Percentiles rank a stretch among this genome's conserved stretches.
These are phyloP conservation scores for Mycena vitilis DNA, from an alignment of 768 basidiomycete genomes.

Conservation along the genomic window DNA sequence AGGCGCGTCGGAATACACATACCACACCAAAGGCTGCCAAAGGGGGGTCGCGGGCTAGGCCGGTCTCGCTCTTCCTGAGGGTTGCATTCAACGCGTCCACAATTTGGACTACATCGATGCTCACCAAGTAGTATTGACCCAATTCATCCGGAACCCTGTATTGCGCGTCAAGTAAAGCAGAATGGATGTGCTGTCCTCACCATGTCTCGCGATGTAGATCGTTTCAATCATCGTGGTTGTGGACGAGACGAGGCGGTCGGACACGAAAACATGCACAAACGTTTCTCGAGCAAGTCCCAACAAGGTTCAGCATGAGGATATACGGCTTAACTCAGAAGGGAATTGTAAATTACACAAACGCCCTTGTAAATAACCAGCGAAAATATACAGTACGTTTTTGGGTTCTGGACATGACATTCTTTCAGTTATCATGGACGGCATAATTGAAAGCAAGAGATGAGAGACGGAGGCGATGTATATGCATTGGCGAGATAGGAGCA, in stretches of 20 bases:
- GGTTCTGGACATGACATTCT: slow-evolving; percentile 27
- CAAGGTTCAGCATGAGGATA: neutral
- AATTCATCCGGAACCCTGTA: slow-evolving; percentile 81
- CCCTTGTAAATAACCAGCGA: slow-evolving; percentile 30
- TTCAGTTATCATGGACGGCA: slow-evolving; percentile 24
- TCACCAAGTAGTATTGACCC: slow-evolving; percentile 75
- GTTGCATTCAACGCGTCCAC: slow-evolving; percentile 21
- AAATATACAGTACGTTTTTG: slow-evolving; percentile 31
- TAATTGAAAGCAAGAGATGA: slow-evolving; percentile 31
- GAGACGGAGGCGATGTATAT: slow-evolving; percentile 30
- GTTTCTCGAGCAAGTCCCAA: too few relatives aligned
- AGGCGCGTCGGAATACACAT: slow-evolving; percentile 22
- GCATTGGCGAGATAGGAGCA: slow-evolving; percentile 22
- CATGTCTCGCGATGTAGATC: slow-evolving; percentile 78
- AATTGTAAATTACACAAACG: slow-evolving; percentile 31
- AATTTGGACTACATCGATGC: slow-evolving; percentile 31
- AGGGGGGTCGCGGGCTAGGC: slow-evolving; percentile 79
- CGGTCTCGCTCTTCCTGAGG: slow-evolving; percentile 70
- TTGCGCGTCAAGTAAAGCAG: slow-evolving; percentile 20
- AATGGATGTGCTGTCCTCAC: slow-evolving; percentile 46
- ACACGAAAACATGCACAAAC: too few relatives aligned
- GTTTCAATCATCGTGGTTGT: slow-evolving; percentile 61
- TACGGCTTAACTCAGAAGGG: neutral
- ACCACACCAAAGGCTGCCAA: slow-evolving; percentile 80
- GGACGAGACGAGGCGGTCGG: too few relatives aligned